Conservation (phyloP, 352 stramenopile genomes). For the Globisporangium viniferum region DNA sequence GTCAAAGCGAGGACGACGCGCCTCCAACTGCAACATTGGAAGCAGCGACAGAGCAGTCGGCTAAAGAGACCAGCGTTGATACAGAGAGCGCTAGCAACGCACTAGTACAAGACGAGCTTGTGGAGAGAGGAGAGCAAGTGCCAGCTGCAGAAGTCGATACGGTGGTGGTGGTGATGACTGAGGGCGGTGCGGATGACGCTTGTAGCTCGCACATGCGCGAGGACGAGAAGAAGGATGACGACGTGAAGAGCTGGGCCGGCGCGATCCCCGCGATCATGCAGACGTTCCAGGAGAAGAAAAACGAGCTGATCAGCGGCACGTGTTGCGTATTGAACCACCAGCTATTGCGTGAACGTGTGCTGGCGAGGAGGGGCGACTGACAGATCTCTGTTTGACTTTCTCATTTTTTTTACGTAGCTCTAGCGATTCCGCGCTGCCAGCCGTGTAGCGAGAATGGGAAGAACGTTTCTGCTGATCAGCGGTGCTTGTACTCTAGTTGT, state of each 20-base stretch:
- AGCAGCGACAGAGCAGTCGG: background rate
- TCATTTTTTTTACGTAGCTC: background rate
- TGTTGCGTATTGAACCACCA: background rate
- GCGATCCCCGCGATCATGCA: conserved; percentile 7
- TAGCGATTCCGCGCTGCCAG: conserved; percentile 9
- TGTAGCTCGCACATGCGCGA: background rate
- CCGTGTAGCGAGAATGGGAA: conserved; percentile 2
- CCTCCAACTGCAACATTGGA: background rate
- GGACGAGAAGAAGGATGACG: background rate
- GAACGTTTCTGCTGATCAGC: conserved; percentile 8
- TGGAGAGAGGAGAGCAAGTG: background rate
- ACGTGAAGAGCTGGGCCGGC: conserved; percentile 5
- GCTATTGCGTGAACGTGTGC: background rate
- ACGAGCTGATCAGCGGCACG: conserved; percentile 5
- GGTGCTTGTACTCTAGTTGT: conserved; percentile 13
- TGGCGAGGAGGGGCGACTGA: background rate
- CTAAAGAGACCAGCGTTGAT: background rate
- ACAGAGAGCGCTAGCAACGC: background rate
- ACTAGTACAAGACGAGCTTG: background rate
- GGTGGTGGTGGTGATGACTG: background rate
- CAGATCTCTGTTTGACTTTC: background rate
- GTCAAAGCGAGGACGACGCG: background rate
- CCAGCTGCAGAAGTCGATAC: background rate
- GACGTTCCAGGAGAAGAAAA: conserved; percentile 10
- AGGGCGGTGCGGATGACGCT: background rate